Conservation (phyloP, 225 moss, liverwort and hornwort genomes). For the Pseudoscleropodium purum region DNA sequence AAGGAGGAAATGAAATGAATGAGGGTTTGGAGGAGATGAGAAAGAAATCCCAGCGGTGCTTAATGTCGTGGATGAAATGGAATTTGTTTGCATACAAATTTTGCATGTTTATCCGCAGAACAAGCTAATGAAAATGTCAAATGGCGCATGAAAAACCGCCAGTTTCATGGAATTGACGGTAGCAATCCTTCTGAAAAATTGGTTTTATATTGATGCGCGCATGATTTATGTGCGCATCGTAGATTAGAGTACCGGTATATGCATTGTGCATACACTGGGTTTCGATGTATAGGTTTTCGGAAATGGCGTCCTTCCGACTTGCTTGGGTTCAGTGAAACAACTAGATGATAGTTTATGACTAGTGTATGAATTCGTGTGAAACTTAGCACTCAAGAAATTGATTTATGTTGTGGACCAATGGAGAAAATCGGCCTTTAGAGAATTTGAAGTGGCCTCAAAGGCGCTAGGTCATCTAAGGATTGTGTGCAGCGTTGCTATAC, state of each 20-base stretch:
- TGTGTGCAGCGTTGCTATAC: too few relatives aligned
- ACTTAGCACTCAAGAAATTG: too few relatives aligned
- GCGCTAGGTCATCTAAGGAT: too few relatives aligned
- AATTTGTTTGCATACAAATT: neutral
- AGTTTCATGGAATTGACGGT: neutral
- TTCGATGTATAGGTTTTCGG: neutral
- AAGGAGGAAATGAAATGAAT: neutral
- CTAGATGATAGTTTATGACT: too few relatives aligned
- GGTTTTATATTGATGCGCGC: neutral
- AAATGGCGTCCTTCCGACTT: too few relatives aligned
- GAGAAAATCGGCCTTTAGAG: too few relatives aligned
- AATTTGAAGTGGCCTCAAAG: too few relatives aligned
- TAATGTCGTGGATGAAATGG: neutral
- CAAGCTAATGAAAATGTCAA: neutral
- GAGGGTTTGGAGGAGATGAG: neutral
- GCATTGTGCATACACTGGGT: too few relatives aligned
- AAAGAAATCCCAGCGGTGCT: neutral
- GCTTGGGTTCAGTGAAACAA: too few relatives aligned
- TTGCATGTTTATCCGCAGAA: neutral
- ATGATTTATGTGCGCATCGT: too few relatives aligned
- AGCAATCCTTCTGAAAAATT: neutral
- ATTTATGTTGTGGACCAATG: too few relatives aligned
- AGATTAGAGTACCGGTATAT: neutral
- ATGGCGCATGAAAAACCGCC: neutral
- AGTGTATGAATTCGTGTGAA: too few relatives aligned